These are phyloP conservation scores for Apiospora sp. DNA, from an alignment of 2,329 filamentous ascomycete genomes.

Conservation along the genomic window DNA sequence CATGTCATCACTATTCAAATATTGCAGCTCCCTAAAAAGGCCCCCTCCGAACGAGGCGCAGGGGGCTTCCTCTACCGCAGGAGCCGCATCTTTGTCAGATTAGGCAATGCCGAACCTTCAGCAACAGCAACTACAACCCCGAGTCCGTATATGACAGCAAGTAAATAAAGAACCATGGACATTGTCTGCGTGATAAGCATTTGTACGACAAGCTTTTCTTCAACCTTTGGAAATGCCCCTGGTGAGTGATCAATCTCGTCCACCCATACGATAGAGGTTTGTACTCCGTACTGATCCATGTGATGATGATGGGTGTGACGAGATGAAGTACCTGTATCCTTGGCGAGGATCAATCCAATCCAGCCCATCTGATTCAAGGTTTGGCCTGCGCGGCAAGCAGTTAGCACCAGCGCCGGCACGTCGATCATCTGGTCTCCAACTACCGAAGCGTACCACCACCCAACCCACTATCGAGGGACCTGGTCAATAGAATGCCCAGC, in stretches of 20 bases:
- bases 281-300: not conserved
- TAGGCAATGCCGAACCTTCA: constrained; percentile 8
- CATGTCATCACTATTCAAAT: not conserved
- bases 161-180: not conserved
- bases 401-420: constrained; percentile 5
- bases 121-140: not conserved
- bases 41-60: not conserved
- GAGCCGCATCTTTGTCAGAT: constrained; percentile 18
- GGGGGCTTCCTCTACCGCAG: not conserved
- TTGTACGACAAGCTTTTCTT: not conserved
- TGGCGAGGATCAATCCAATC: not conserved
- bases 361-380: constrained; percentile 3
- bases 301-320: not conserved
- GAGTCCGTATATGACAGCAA: not conserved
- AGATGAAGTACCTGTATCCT: constrained; percentile 3
- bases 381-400: not conserved
- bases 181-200: not conserved
- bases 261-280: not conserved
- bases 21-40: not conserved
- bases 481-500: not conserved
- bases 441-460: constrained; percentile 9
- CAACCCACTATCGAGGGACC: not conserved
- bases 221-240: not conserved
- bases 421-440: constrained; percentile 19
- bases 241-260: not conserved